Percentiles rank a stretch among this genome's conserved stretches.
Conservation (phyloP, 2,329 filamentous ascomycete species). For the Ampelomyces quisqualis region DNA sequence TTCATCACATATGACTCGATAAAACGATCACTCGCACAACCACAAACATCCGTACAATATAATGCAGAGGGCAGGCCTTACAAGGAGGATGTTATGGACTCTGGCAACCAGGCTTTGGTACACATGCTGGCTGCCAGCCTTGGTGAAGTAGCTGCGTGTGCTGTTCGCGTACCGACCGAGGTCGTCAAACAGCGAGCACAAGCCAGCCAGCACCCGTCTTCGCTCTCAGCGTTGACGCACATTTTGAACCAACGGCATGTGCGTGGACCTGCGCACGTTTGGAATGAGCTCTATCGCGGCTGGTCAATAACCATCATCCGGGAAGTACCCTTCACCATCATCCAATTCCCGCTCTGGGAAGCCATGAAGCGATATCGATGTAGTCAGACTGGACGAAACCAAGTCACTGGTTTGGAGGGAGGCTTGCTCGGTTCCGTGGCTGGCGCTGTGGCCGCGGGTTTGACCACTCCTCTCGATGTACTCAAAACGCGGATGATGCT, state of each 20-base stretch:
- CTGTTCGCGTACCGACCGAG: conserved; percentile 90
- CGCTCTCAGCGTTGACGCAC: conserved; percentile 64
- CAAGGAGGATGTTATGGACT: conserved; percentile 10
- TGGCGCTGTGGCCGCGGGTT: conserved; percentile 79
- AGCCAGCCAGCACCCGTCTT: conserved; percentile 75
- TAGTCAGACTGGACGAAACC: conserved; percentile 46
- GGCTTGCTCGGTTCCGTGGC: conserved; percentile 81
- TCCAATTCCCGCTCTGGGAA: conserved; percentile 98
- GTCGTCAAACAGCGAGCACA: conserved; percentile 97
- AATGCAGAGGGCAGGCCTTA: conserved; percentile 36
- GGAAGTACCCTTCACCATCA: conserved; percentile 94
- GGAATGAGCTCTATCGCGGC: conserved; percentile 84
- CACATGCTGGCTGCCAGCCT: conserved; percentile 85
- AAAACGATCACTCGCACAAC: conserved; percentile 46
- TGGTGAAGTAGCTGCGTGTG: conserved; percentile 89
- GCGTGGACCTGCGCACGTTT: conserved; percentile 58
- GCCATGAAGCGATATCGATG: conserved; percentile 74
- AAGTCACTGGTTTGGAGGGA: conserved; percentile 72
- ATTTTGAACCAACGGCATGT: conserved; percentile 57
- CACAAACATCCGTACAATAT: conserved; percentile 12
- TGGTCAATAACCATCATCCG: conserved; percentile 91
- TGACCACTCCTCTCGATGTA: conserved; percentile 93
- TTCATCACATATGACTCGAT: conserved; percentile 89
- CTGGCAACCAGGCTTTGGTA: conserved; percentile 36
- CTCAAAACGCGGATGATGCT: conserved; percentile 97